Base-by-base conservation (phyloP, 164 flowering plant species). In the Kalanchoe fedtschenkoi region DNA sequence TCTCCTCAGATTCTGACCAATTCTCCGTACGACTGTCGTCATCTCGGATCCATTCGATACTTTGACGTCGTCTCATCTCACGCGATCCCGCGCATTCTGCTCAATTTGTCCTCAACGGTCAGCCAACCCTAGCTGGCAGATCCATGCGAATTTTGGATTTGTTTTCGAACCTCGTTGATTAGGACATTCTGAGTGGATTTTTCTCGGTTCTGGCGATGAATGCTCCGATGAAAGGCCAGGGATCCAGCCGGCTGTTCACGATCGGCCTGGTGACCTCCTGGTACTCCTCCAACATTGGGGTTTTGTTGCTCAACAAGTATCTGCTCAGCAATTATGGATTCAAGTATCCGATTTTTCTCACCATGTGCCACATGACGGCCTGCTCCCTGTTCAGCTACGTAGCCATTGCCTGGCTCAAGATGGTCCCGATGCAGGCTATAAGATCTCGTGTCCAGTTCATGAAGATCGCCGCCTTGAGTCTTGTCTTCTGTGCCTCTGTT, bases 361-460 rank as follows among this genome's bases (percentile, higher is more conserved):
- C 89, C 66, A 81, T 82, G 86, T 84, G 89, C 47, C 89, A 84
- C 76, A 84, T 84, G 89, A 80, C 83, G 10, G 89, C 89, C 1
- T 84, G 89, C 46, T 78, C 86, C 6, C 55, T 81, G 71, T 66
- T 83, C 37, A 79, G 84, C 74, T 83, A 83, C 74, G 59, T 83
- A 26, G 88, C 82, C 47, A 80, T 83, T 24, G 88, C 83, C 0
- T 83, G 88, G 86, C 65, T 83, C 78, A 81, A 80, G 76, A 71
- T 81, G 77, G 86, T 83, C 13, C 88, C 86, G 1, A 75, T 83
- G 84, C 88, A 83, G 72, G 76, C 84, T 3, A 76, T 81, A 29
- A 79, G 88, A 67, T 83, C 86, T n/a, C 63, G 86, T 15, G 66
- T 75, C 28, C 86, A 83, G 60, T 81, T 81, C 62, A 6, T 78